phyloP scores from a whole-genome alignment of 768 basidiomycete species.

The Lactifluus pinguis region DNA sequence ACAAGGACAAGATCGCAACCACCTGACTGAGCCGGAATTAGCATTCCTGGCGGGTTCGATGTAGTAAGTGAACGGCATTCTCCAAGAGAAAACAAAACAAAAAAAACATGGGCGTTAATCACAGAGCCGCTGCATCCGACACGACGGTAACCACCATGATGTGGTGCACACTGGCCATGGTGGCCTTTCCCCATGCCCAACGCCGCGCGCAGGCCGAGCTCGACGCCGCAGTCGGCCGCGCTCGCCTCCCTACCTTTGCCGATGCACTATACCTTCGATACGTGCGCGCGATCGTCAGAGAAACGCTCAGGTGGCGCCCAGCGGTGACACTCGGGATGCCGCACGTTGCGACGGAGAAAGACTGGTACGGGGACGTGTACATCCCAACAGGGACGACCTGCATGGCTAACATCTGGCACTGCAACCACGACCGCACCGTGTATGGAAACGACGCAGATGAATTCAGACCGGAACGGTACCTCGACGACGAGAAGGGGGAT shows the following conservation, averaged over 20 bases:
- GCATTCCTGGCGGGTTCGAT: background rate
- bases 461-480: constrained; percentile 19
- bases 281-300: background rate
- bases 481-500: background rate
- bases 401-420: constrained; percentile 21
- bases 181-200: constrained; percentile 14
- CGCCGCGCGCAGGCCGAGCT: constrained; percentile 18
- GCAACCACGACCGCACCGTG: background rate
- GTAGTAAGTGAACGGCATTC: background rate
- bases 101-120: background rate
- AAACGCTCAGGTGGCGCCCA: constrained; percentile 5
- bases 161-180: constrained; percentile 14
- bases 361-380: constrained; percentile 16
- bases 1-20: background rate
- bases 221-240: constrained; percentile 17
- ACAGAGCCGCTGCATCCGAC: constrained; percentile 7
- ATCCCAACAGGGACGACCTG: constrained; percentile 31
- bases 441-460: constrained; percentile 13
- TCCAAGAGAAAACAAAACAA: background rate
- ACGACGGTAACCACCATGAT: constrained; percentile 1
- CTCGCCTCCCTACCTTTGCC: constrained; percentile 13
- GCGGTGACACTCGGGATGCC: background rate
- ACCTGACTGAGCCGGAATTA: background rate
- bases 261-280: constrained; percentile 18
- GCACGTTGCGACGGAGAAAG: constrained; percentile 19